Evolutionary conservation across 2,329 filamentous ascomycete genomes (phyloP).

Genomic region (Myriosclerotinia scirpicola): DNA sequence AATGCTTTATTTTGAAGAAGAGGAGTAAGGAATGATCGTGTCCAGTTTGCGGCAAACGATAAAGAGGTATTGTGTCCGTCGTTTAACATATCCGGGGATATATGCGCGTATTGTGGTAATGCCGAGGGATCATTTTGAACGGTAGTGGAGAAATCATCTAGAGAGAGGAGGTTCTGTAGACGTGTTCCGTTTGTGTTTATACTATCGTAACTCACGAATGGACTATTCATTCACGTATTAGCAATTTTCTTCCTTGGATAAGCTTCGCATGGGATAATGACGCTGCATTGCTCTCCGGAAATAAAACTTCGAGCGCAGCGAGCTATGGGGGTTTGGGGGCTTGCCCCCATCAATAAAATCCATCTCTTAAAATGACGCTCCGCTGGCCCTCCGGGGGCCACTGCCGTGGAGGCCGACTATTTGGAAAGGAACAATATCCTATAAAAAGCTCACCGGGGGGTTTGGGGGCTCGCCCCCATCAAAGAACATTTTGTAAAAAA

Average conservation of each 20-base stretch:
- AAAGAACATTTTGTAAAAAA: not conserved
- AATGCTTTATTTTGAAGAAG: slow-evolving; percentile 53
- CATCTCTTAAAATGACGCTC: not conserved
- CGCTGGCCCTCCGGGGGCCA: slow-evolving; percentile 15
- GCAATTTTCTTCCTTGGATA: not conserved
- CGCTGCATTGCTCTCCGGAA: not conserved
- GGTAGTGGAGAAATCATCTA: slow-evolving; percentile 60
- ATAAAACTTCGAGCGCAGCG: too few relatives aligned
- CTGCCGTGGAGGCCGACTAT: slow-evolving; percentile 18
- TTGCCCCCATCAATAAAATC: too few relatives aligned
- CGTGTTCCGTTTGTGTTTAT: slow-evolving; percentile 52
- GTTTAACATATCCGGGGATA: slow-evolving; percentile 63
- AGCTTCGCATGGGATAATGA: not conserved
- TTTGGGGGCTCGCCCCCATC: too few relatives aligned
- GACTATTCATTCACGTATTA: slow-evolving; percentile 28
- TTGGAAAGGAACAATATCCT: not conserved
- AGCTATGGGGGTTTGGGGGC: too few relatives aligned
- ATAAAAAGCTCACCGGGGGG: too few relatives aligned
- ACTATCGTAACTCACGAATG: slow-evolving; percentile 54
- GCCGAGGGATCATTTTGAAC: slow-evolving; percentile 47
- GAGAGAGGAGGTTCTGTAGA: slow-evolving; percentile 60
- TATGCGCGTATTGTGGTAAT: slow-evolving; percentile 65
- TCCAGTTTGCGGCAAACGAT: slow-evolving; percentile 53
- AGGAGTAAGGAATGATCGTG: slow-evolving; percentile 52
- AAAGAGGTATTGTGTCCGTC: slow-evolving; percentile 63